A percentile compares a stretch with the other conserved stretches of the same genome.
These are phyloP conservation scores for Macrolepiota dolichaula DNA, from an alignment of 768 basidiomycete genomes.

Conservation along the genomic window DNA sequence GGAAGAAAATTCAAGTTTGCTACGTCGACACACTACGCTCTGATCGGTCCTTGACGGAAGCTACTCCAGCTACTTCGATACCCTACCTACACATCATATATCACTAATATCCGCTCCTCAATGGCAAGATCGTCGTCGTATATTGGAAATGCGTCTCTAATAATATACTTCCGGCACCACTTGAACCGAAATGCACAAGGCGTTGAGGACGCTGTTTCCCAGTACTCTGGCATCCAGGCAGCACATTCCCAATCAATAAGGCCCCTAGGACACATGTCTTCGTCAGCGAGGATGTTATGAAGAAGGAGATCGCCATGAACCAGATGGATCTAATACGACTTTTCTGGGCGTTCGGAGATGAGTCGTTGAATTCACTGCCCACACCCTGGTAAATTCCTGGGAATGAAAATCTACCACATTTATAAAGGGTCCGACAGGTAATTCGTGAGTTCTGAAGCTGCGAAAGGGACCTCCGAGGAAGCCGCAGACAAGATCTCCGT, in stretches of 20 bases:
- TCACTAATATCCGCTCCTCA: not conserved
- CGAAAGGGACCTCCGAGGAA: not conserved
- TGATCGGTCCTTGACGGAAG: too few species aligned
- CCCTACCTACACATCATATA: too few species aligned
- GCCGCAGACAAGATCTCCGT: not conserved
- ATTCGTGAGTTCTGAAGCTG: not conserved
- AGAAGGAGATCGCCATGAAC: not conserved
- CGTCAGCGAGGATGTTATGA: not conserved
- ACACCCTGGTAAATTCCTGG: not conserved
- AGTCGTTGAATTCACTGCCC: not conserved
- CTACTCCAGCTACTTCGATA: too few species aligned
- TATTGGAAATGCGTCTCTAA: not conserved
- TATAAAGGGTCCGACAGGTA: not conserved
- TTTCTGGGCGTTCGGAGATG: not conserved
- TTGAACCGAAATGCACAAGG: not conserved
- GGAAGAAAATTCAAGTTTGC: too few species aligned
- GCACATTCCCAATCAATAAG: not conserved
- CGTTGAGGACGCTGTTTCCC: not conserved
- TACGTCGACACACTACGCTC: too few species aligned
- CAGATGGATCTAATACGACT: not conserved
- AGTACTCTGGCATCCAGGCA: not conserved
- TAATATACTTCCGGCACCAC: not conserved
- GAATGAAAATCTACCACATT: not conserved
- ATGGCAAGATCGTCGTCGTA: not conserved
- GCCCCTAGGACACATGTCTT: not conserved